Conservation (phyloP, 768 basidiomycete genomes). For the Pleurotus tuber-regium region DNA sequence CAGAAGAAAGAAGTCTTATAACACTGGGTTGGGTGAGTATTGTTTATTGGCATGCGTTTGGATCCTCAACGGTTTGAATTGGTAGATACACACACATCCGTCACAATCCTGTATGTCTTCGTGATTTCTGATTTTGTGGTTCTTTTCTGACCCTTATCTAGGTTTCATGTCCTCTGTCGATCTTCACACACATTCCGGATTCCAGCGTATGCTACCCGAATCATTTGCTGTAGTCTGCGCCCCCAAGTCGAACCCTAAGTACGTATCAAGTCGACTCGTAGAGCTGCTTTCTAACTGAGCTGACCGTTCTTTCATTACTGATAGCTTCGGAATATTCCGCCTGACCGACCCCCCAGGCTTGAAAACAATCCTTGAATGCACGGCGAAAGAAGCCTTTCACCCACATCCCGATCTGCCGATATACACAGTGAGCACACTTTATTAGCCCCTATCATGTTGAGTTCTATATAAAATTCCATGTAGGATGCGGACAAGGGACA, state of each 20-base stretch:
- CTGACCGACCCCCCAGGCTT: slow-evolving; percentile 87
- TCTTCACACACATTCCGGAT: slow-evolving; percentile 86
- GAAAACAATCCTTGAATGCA: slow-evolving; percentile 65
- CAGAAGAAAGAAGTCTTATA: slow-evolving; percentile 75
- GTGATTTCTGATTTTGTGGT: background rate
- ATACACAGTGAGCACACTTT: slow-evolving; percentile 62
- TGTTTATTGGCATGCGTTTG: slow-evolving; percentile 4
- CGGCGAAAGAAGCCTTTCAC: slow-evolving; percentile 76
- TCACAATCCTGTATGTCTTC: slow-evolving; percentile 74
- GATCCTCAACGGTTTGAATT: slow-evolving; percentile 3
- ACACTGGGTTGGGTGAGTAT: slow-evolving; percentile 87
- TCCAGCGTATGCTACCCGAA: slow-evolving; percentile 88
- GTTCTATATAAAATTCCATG: no score
- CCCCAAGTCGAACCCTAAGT: slow-evolving; percentile 76
- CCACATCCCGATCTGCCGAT: slow-evolving; percentile 83
- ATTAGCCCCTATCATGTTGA: slow-evolving; percentile 6
- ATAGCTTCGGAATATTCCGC: slow-evolving; percentile 85
- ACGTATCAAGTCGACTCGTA: slow-evolving; percentile 22
- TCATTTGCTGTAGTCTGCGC: slow-evolving; percentile 93
- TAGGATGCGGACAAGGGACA: slow-evolving; percentile 87
- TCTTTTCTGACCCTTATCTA: slow-evolving; percentile 21
- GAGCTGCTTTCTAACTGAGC: background rate
- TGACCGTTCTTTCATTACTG: slow-evolving; percentile 9
- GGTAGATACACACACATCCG: slow-evolving; percentile 89
- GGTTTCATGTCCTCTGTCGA: slow-evolving; percentile 96